Percentiles rank a stretch among this genome's conserved stretches.
These are phyloP conservation scores for Exsudoporus floridanus DNA, from an alignment of 1,284 basidiomycete genomes.

Conservation along the genomic window DNA sequence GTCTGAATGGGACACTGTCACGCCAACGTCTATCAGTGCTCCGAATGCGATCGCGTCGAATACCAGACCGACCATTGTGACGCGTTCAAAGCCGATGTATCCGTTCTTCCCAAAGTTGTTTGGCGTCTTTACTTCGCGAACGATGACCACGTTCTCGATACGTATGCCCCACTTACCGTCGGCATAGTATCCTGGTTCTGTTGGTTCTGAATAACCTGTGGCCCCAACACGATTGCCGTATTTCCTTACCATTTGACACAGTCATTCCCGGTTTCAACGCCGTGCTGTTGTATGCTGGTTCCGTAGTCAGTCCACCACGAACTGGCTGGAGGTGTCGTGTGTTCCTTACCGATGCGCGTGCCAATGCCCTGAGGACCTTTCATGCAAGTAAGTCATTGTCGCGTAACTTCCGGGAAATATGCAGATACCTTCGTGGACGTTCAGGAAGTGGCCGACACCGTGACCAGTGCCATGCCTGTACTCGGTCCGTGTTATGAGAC, in stretches of 20 bases:
- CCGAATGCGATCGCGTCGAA: slow-evolving; percentile 8
- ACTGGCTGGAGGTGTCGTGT: background rate
- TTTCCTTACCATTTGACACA: slow-evolving; percentile 70
- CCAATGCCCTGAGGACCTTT: slow-evolving; percentile 84
- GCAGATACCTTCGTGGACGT: slow-evolving; percentile 79
- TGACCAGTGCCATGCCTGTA: slow-evolving; percentile 87
- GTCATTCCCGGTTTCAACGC: slow-evolving; percentile 84
- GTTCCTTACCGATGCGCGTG: slow-evolving; percentile 59
- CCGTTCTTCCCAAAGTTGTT: slow-evolving; percentile 88
- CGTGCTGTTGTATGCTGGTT: slow-evolving; percentile 63
- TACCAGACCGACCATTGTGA: slow-evolving; percentile 68
- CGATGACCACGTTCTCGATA: slow-evolving; percentile 86
- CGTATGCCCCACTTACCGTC: slow-evolving; percentile 93
- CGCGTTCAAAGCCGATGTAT: slow-evolving; percentile 79
- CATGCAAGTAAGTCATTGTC: background rate
- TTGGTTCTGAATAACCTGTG: background rate
- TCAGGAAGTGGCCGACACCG: slow-evolving; percentile 89
- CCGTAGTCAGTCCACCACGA: background rate
- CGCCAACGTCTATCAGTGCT: slow-evolving; percentile 3
- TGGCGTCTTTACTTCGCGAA: slow-evolving; percentile 68
- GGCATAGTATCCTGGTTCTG: slow-evolving; percentile 91
- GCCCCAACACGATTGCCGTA: background rate
- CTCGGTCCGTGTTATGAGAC: background rate
- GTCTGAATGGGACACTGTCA: slow-evolving; percentile 83
- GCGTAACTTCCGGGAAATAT: background rate